Evolutionary conservation across 495 filamentous ascomycete species (phyloP), one percentile per base, ranked within the genome.

Genomic region (Penicillium chermesinum): DNA sequence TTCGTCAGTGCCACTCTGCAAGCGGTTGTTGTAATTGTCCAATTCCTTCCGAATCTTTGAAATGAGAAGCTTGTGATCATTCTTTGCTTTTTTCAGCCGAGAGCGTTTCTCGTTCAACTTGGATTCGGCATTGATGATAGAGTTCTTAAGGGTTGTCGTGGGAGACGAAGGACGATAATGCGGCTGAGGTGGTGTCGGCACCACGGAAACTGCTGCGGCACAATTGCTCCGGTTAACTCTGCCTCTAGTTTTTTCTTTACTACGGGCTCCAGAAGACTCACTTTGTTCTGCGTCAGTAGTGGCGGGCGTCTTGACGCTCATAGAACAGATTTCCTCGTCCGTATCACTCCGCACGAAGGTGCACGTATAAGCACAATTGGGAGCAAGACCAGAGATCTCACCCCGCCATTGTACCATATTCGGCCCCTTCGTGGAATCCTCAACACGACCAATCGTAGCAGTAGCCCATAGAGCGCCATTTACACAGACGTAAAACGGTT

Each of bases 381-480:
- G 86, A 12, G 89, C 88, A 33, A 96, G 81, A 37, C 90, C 90
- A 41, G 87, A 93, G 21, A 96, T 88, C 66, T 94, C 88, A 34
- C 89, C 90, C 38, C 77, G 78, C 85, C 86, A 96, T 43, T 71
- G 63, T 21, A 65, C 65, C 42, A 64, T 53, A 50, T 60, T 79
- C 37, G 80, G 75, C 15, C 72, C 78, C 49, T 78, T 79, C 8
- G 78, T 72, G 45, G 58, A 46, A 49, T 76, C 70, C 12, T 64
- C 61, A 20, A 78, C 73, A 34, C 73, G 72, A 42, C 71, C 74
- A 54, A 95, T 87, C 30, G 79, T 78, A 7, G 84, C 87, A 12
- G 89, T 89, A 46, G 87, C 86, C 90, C 90, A 96, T 38, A 86
- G 75, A 1, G 89, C 88, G 21, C 89, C 83, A 58, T 96, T 95